Percentiles rank a stretch among this genome's conserved stretches.
Evolutionary conservation across 306 rosid species (phyloP).

Genomic region (Geum urbanum): DNA sequence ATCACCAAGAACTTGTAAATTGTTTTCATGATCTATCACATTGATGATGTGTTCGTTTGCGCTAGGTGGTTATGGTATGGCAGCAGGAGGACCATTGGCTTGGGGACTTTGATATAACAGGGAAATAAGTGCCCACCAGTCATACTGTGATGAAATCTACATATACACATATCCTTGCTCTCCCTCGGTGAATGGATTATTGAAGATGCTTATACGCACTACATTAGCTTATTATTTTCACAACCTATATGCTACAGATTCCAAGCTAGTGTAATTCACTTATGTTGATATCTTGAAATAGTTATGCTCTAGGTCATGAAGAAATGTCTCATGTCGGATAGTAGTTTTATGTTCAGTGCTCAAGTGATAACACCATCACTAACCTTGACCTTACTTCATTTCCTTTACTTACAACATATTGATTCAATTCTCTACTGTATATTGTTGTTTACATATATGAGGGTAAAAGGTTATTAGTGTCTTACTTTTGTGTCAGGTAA

Average conservation of each 20-base stretch:
- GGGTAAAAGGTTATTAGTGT: constrained; percentile 14
- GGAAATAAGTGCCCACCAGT: constrained; percentile 92
- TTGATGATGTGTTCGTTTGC: constrained; percentile 16
- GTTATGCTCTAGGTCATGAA: not conserved
- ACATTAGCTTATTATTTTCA: not conserved
- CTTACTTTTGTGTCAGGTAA: constrained; percentile 31
- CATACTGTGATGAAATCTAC: constrained; percentile 77
- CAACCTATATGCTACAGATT: not conserved
- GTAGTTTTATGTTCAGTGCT: too few species aligned
- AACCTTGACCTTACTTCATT: too few species aligned
- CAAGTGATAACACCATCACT: too few species aligned
- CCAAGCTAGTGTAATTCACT: not conserved
- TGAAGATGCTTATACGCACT: not conserved
- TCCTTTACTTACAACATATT: too few species aligned
- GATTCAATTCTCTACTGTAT: not conserved
- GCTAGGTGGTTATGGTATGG: constrained; percentile 97
- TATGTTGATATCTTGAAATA: not conserved
- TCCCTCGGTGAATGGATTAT: constrained; percentile 26
- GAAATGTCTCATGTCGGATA: too few species aligned
- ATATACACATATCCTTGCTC: constrained; percentile 78
- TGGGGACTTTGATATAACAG: constrained; percentile 94
- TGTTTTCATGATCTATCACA: too few species aligned
- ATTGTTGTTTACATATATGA: not conserved
- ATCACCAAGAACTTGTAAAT: too few species aligned
- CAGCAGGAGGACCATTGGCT: constrained; percentile 90